These are phyloP conservation scores for Caryocar brasiliense DNA, from an alignment of 441 rosid genomes.

Conservation along the genomic window DNA sequence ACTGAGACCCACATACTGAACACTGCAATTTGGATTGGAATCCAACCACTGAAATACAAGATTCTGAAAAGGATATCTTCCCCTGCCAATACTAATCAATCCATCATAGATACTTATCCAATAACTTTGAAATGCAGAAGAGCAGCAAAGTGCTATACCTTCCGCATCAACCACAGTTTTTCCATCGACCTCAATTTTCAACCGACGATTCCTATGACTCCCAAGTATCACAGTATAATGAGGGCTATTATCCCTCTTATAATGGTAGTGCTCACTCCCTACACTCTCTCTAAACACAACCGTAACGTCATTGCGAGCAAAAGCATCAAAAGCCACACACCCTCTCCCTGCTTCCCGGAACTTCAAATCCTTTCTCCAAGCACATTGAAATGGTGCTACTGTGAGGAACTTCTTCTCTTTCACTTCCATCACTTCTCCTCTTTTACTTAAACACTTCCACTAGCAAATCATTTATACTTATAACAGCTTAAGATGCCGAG, in stretches of 20 bases:
- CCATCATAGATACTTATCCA: slow-evolving; percentile 97
- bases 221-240: slow-evolving; percentile 95
- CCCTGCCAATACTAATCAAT: slow-evolving; percentile 77
- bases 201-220: slow-evolving; percentile 75
- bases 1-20: slow-evolving; percentile 84
- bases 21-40: slow-evolving; percentile 70
- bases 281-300: slow-evolving; percentile 91
- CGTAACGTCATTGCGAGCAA: slow-evolving; percentile 90
- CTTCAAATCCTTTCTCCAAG: slow-evolving; percentile 91
- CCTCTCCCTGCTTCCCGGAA: slow-evolving; percentile 93
- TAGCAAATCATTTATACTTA: slow-evolving; percentile 19
- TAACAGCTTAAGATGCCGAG: slow-evolving; percentile 9
- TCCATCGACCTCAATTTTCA: slow-evolving; percentile 92
- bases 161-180: slow-evolving; percentile 74
- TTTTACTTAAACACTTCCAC: neutral
- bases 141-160: slow-evolving; percentile 67
- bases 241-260: slow-evolving; percentile 83
- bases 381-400: slow-evolving; percentile 97
- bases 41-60: slow-evolving; percentile 84
- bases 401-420: slow-evolving; percentile 67
- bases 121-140: slow-evolving; percentile 77
- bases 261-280: slow-evolving; percentile 90
- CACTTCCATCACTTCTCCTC: slow-evolving; percentile 36
- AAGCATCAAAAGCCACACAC: slow-evolving; percentile 93
- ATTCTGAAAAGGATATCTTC: slow-evolving; percentile 96